A percentile compares a stretch with the other conserved stretches of the same genome.
Conservation (phyloP, 257 asterid genomes). For the Plantago major region DNA sequence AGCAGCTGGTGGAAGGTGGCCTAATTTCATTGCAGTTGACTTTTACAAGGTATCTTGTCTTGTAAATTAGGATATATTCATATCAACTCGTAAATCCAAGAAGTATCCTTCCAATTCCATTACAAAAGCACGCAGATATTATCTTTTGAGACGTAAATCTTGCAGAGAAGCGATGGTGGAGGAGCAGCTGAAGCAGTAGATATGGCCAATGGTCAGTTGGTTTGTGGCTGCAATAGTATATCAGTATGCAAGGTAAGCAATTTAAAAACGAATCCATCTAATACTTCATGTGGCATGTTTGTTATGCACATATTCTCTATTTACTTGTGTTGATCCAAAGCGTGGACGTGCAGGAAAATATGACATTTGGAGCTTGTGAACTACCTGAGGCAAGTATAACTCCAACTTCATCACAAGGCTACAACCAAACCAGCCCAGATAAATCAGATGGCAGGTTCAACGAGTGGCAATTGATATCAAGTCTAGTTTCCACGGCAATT, state of each 20-base stretch:
- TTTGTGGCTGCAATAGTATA: conserved; percentile 78
- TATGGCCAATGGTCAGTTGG: conserved; percentile 65
- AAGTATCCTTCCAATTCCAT: neutral
- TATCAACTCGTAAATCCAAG: too few species aligned
- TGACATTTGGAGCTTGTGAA: conserved; percentile 66
- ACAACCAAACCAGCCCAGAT: conserved; percentile 35
- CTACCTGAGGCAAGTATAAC: conserved; percentile 33
- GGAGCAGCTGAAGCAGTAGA: conserved; percentile 87
- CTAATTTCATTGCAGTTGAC: conserved; percentile 86
- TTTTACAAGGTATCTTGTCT: conserved; percentile 60
- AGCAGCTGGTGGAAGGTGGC: conserved; percentile 86
- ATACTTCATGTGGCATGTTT: neutral
- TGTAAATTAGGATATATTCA: neutral
- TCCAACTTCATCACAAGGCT: conserved; percentile 25
- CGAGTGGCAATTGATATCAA: conserved; percentile 36
- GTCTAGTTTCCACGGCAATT: conserved; percentile 24
- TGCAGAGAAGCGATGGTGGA: conserved; percentile 97
- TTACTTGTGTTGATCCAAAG: neutral
- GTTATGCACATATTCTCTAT: neutral
- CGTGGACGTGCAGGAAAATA: conserved; percentile 43
- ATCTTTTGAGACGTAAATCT: conserved; percentile 1
- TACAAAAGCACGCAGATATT: neutral
- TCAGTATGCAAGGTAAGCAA: conserved; percentile 61
- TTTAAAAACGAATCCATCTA: neutral
- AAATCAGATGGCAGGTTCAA: conserved; percentile 24